Evolutionary conservation across 2,329 filamentous ascomycete genomes (phyloP).

Genomic region (Trichoderma koningii): DNA sequence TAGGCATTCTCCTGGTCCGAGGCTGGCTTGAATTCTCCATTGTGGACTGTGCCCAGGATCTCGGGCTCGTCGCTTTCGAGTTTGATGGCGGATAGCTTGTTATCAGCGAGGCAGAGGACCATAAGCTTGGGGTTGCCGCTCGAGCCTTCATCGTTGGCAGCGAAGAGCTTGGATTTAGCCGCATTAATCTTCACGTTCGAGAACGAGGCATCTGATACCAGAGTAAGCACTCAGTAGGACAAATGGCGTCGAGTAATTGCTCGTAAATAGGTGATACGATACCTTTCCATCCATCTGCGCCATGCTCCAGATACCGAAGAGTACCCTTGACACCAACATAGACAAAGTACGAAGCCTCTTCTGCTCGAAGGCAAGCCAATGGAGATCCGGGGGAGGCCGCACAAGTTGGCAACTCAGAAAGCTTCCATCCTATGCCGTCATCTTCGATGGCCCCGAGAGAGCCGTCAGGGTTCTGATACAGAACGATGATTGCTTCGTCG

Average conservation of each 20-base stretch:
- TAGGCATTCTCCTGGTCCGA: neutral
- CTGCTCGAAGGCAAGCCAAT: neutral
- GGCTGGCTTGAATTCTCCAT: neutral
- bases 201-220: slow-evolving; percentile 1
- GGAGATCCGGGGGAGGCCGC: neutral
- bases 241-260: neutral
- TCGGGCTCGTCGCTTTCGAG: neutral
- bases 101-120: neutral
- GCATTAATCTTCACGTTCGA: neutral
- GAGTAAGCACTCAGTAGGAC: neutral
- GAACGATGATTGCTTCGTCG: neutral
- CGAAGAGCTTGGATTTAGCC: neutral
- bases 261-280: no score
- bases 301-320: neutral
- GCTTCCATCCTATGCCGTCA: neutral
- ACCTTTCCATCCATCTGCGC: slow-evolving; percentile 14
- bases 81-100: neutral
- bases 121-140: neutral
- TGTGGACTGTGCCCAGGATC: neutral
- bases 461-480: slow-evolving; percentile 4
- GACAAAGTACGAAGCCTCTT: neutral
- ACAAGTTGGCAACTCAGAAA: neutral
- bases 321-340: neutral
- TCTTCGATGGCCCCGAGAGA: neutral
- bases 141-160: neutral